phyloP scores from a whole-genome alignment of 2,329 filamentous ascomycete species.

The Xylariaceae sp. region DNA sequence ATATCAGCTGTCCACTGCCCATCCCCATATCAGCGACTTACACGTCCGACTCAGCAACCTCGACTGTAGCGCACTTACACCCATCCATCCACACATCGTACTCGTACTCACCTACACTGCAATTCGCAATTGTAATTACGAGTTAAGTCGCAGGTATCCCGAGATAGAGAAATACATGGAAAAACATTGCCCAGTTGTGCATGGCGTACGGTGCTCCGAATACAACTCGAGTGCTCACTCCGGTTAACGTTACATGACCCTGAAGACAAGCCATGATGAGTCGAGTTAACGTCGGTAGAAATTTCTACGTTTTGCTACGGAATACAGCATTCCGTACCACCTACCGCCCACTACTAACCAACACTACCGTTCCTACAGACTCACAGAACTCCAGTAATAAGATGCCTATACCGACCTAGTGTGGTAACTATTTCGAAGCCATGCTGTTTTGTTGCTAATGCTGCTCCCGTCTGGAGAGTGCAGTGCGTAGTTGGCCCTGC shows the following conservation, averaged over 20 bases:
- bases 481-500: not conserved
- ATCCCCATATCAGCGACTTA: too few species aligned
- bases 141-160: too few species aligned
- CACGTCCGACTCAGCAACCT: too few species aligned
- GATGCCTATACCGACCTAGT: not conserved
- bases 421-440: not conserved
- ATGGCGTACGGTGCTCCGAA: not conserved
- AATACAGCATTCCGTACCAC: not conserved
- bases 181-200: not conserved
- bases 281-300: too few species aligned
- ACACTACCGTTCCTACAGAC: too few species aligned
- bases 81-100: not conserved
- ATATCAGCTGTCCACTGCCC: too few species aligned
- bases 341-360: too few species aligned
- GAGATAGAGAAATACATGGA: not conserved
- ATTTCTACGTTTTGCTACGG: not conserved
- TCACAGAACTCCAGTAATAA: too few species aligned
- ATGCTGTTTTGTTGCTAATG: not conserved
- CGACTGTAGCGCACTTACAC: not conserved
- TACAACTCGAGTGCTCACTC: not conserved
- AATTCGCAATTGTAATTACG: too few species aligned
- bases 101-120: not conserved
- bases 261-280: not conserved
- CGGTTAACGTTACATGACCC: not conserved
- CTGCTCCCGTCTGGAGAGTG: not conserved